Base-by-base conservation (phyloP, 345 rosid genomes). In the Noccaea bulbosa region DNA sequence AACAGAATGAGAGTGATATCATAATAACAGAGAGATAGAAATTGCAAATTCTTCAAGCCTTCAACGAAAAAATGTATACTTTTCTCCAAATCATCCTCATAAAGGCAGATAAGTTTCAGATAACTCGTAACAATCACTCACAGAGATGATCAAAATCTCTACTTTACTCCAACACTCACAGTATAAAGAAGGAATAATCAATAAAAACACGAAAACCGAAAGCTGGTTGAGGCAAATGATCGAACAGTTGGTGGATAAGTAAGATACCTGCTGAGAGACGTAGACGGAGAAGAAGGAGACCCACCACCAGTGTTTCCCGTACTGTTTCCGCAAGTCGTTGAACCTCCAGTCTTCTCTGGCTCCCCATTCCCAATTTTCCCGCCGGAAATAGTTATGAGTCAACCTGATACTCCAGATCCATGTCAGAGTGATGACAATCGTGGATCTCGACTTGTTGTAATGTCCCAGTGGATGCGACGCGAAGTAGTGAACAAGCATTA, bases 311-410 rank as follows among this genome's bases (percentile, higher is more conserved):
- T 83, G 83, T 40, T 81, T 86, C 34, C 97, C 99, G 37, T 91
- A 91, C 71, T 91, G 91, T 15, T 74, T 71, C 17, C 95, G 73
- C 88, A 94, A 79, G 65, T 94, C 97, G 20, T 76, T 78, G 81
- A 94, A 94, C 51, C 99, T 79, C 99, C 99, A 94, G 72, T 94
- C 99, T 50, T 94, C 99, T 69, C 96, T 81, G 51, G 91, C 95
- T 22, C 99, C 97, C 91, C 90, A 94, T 73, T 85, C 87, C 99
- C 99, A 94, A 12, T 88, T 89, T 77, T 91, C 99, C 41, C 99
- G 88, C 85, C 99, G 79, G 69, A 94, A 84, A 60, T 94, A 94
- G 81, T 83, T 94, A 72, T 94, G 93, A 71, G 86, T 81, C 59
- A 94, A 82, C 82, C 99, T 83, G 44, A 89, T 65, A 77, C 85